These are phyloP conservation scores for Prunus fruticosa DNA, from an alignment of 306 rosid genomes.

Conservation along the genomic window DNA sequence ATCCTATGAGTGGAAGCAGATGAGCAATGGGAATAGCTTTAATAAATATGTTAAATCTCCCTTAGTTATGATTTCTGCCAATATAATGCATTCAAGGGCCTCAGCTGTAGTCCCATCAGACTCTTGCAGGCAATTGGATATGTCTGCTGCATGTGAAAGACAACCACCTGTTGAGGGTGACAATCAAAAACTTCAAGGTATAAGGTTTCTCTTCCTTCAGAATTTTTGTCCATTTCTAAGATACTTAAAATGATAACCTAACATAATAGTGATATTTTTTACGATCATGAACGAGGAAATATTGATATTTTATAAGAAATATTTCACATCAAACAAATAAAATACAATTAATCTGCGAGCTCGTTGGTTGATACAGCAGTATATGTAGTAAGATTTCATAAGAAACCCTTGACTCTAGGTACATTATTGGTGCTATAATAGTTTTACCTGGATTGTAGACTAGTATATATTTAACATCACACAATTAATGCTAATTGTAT, in stretches of 20 bases:
- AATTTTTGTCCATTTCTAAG: background rate
- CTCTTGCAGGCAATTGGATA: conserved; percentile 69
- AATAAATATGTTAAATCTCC: conserved; percentile 66
- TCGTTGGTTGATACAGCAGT: background rate
- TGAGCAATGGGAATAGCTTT: conserved; percentile 45
- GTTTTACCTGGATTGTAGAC: background rate
- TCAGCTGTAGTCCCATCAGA: conserved; percentile 46
- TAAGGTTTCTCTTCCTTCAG: conserved; percentile 9
- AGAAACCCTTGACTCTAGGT: background rate
- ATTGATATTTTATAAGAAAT: background rate
- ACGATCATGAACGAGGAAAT: background rate
- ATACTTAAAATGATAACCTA: background rate
- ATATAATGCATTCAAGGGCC: conserved; percentile 51
- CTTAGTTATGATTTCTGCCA: conserved; percentile 43
- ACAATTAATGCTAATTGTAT: background rate
- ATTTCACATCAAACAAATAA: background rate
- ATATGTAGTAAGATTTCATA: background rate
- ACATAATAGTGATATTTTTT: background rate
- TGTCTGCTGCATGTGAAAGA: conserved; percentile 52
- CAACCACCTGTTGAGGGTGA: conserved; percentile 31
- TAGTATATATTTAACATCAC: background rate
- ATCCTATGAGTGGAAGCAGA: conserved; percentile 63
- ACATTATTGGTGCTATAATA: background rate
- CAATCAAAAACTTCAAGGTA: conserved; percentile 60
- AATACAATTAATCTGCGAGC: background rate